Base-by-base conservation (phyloP, 139 green algal genomes). In the Choricystis sp. region DNA sequence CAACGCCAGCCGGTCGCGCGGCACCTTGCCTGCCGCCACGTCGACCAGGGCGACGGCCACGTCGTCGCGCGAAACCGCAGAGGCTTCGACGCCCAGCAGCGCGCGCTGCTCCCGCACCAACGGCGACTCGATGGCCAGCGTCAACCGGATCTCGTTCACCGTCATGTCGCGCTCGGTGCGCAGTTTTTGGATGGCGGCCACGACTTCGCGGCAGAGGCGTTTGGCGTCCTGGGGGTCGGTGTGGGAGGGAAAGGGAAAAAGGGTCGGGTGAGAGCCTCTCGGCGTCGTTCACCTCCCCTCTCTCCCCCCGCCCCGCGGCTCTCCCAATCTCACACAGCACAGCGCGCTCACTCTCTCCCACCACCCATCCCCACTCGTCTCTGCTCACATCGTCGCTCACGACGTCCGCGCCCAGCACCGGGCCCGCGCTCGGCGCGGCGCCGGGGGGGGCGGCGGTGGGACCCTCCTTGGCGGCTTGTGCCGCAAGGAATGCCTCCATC, bases 1-100 rank as follows among this genome's bases (percentile, higher is more conserved):
- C 65, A 96, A 84, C 19, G 86, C 88, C 26, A 94, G 87, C 25
- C 86, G 68, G 71, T 96, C 88, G 22, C 77, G 79, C 3, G 88
- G 88, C 30, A 96, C 62, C 23, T 73, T 65, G 0, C 88, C 88
- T 62, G 86, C 83, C 2, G 77, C 75, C 19, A 96, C 81, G 29
- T 89, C 84, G 52, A 78, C 25, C 72, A 94, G 76, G 29, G 84
- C 87, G 19, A 66, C 70, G 4, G 86, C 84, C 77, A 96, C 90
- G 76, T 96, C 87, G 61, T 94, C 88, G 16, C 88, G 72, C 0
- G 80, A 88, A 16, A 89, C 82, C 26, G 86, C 88, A 20, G 19
- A 5, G 26, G 82, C 81, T 79, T 89, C 83, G 55, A 89, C 84
- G 58, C 77, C 82, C 66, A 83, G 70, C 5, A 66, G 69, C 62